Conservation (phyloP, 2,329 filamentous ascomycete species). For the Colletotrichum sp. region DNA sequence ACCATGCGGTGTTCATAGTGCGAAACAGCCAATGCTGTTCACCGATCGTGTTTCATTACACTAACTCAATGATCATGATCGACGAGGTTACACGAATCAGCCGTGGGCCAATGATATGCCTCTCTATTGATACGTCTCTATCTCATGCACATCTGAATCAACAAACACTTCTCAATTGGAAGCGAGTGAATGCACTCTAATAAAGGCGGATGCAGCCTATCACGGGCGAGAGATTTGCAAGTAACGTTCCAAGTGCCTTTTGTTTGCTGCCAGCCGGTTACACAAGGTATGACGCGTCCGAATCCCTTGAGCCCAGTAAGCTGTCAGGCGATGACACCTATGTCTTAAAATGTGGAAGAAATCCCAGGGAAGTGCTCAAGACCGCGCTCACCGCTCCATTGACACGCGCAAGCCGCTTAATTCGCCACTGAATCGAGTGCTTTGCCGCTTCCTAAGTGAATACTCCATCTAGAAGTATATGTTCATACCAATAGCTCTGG, state of each 20-base stretch:
- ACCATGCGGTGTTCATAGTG: neutral
- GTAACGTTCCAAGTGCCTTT: neutral
- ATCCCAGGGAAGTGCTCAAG: neutral
- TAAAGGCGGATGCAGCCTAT: neutral
- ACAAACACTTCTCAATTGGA: neutral
- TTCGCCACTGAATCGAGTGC: neutral
- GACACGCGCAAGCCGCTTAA: neutral
- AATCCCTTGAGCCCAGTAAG: neutral
- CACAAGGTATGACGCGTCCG: neutral
- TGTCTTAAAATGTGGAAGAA: neutral
- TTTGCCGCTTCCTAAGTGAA: neutral
- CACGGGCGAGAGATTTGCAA: neutral
- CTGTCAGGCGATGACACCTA: neutral
- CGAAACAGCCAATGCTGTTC: neutral
- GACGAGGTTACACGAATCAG: neutral
- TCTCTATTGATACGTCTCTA: neutral
- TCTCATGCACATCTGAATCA: neutral
- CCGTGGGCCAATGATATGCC: neutral
- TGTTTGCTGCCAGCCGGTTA: neutral
- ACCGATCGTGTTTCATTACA: neutral
- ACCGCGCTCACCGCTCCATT: neutral
- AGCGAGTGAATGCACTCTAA: neutral
- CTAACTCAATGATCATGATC: neutral
- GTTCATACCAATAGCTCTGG: neutral
- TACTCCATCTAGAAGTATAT: fast-evolving